Base-by-base conservation (phyloP, 805 yeast genomes). In the Candida sakaeoensis region DNA sequence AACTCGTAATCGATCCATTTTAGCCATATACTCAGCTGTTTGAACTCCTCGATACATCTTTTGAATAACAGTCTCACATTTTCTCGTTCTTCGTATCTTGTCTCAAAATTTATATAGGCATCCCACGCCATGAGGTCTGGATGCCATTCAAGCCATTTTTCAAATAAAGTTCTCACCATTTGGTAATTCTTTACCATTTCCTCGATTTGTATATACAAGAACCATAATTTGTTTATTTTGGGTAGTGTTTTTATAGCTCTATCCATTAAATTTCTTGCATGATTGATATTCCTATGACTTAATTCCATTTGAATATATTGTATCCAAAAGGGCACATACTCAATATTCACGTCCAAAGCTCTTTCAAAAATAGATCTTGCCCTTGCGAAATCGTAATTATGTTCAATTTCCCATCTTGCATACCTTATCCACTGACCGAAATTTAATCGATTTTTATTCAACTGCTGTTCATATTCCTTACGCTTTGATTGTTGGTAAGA, bases 401-500 rank as follows among this genome's bases (percentile, higher is more conserved):
- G 60, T 4, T 83, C 84, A 3, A 81, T 58, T 60, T 91, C 99
- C 77, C 89, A 87, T 43, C 75, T 76, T 0, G 96, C 98, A 58
- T 91, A 93, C 41, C 96, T 69, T 56, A 87, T 72, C 96, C 98
- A 93, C 56, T 89, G 95, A 2, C 87, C 83, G 52, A 76, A 71
- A 53, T 88, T 89, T 25, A 83, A 74, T 43, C 95, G 66, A 56
- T 91, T 91, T 49, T 93, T 74, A 50, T 93, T 78, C 39, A 93
- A 63, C n/a, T 90, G 95, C 48, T 81, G 81, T 61, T 93, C 98
- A 56, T 70, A 91, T 49, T 86, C 96, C 24, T 75, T 73, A 44
- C 99, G 67, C 50, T 85, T 87, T 18, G 89, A 67, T 18, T 83
- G 72, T 56, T 88, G 96, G 43, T 64, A 73, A 48, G 87, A 91